A percentile compares a stretch with the other conserved stretches of the same genome.
These are phyloP conservation scores for Auriculariales sp. DNA, from an alignment of 768 basidiomycete species.

Conservation along the genomic window DNA sequence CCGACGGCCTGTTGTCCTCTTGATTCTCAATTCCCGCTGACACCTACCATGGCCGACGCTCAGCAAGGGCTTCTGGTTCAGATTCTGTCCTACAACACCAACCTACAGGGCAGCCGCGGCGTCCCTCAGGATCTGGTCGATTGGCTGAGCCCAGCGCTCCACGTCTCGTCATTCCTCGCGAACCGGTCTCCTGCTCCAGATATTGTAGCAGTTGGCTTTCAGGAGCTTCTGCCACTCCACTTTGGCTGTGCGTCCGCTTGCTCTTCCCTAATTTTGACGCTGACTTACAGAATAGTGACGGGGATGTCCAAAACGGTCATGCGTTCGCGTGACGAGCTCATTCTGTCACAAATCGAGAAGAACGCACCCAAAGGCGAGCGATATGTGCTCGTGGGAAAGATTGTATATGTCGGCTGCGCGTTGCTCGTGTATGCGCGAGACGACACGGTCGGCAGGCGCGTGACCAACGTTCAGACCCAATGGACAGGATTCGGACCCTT, in stretches of 20 bases:
- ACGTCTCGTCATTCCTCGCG: slow-evolving; percentile 58
- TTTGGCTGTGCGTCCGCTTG: slow-evolving; percentile 52
- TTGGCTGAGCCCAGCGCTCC: slow-evolving; percentile 78
- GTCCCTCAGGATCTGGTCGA: slow-evolving; percentile 77
- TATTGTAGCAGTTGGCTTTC: slow-evolving; percentile 82
- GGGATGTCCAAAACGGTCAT: slow-evolving; percentile 63
- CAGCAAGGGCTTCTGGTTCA: slow-evolving; percentile 35
- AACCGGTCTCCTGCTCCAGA: slow-evolving; percentile 52
- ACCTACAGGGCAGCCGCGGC: slow-evolving; percentile 61
- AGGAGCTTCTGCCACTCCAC: slow-evolving; percentile 83
- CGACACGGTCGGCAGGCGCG: slow-evolving; percentile 40
- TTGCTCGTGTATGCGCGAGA: slow-evolving; percentile 78
- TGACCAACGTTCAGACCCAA: slow-evolving; percentile 52
- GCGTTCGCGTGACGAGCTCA: slow-evolving; percentile 51
- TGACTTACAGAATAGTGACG: slow-evolving; percentile 36
- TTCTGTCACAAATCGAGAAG: slow-evolving; percentile 56
- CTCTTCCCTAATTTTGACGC: background rate
- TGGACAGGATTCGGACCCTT: slow-evolving; percentile 60
- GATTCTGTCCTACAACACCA: slow-evolving; percentile 84
- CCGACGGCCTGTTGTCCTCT: no score
- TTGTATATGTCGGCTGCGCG: slow-evolving; percentile 78
- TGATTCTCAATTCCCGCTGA: no score
- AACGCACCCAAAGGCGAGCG: slow-evolving; percentile 57
- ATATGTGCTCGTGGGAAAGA: slow-evolving; percentile 65
- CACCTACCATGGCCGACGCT: background rate